phyloP scores from a whole-genome alignment of 495 filamentous ascomycete genomes.

The Pyrenopolyporus hunteri region DNA sequence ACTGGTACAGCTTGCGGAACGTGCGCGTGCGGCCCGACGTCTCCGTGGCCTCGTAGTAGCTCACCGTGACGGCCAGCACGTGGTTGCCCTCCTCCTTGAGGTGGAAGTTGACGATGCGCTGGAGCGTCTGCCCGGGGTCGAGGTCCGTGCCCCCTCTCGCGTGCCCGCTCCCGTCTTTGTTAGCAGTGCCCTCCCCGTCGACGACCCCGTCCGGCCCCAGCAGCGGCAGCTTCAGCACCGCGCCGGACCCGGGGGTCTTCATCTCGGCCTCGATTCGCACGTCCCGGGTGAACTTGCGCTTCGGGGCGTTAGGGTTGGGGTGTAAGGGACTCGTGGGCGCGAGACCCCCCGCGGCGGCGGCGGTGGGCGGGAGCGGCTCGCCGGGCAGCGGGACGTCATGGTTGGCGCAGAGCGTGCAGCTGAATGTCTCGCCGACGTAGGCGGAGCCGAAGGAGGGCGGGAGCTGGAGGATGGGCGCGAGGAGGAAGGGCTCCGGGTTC shows the following conservation, averaged over 20 bases:
- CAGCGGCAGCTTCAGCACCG: slow-evolving; percentile 40
- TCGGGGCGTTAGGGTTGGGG: background rate
- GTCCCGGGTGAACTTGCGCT: slow-evolving; percentile 66
- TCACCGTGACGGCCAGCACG: slow-evolving; percentile 91
- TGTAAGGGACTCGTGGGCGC: background rate
- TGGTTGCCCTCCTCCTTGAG: slow-evolving; percentile 94
- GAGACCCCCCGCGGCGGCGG: background rate
- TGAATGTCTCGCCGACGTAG: slow-evolving; percentile 94
- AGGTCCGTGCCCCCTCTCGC: slow-evolving; percentile 57
- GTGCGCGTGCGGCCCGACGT: slow-evolving; percentile 76
- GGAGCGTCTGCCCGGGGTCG: slow-evolving; percentile 70
- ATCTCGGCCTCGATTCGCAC: slow-evolving; percentile 89
- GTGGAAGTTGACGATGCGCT: slow-evolving; percentile 84
- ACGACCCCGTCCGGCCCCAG: slow-evolving; percentile 19
- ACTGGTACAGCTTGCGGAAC: slow-evolving; percentile 96
- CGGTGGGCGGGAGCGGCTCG: background rate
- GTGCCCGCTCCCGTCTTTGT: background rate
- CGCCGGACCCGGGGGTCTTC: slow-evolving; percentile 72
- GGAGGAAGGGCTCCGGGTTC: slow-evolving; percentile 54
- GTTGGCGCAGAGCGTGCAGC: slow-evolving; percentile 92
- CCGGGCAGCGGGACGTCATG: slow-evolving; percentile 66
- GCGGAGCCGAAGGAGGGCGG: slow-evolving; percentile 91
- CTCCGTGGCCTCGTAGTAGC: slow-evolving; percentile 75
- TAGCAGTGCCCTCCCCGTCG: background rate
- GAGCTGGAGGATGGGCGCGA: slow-evolving; percentile 74